Conservation (phyloP, 2,329 filamentous ascomycete species). For the Aureobasidium pullulans region DNA sequence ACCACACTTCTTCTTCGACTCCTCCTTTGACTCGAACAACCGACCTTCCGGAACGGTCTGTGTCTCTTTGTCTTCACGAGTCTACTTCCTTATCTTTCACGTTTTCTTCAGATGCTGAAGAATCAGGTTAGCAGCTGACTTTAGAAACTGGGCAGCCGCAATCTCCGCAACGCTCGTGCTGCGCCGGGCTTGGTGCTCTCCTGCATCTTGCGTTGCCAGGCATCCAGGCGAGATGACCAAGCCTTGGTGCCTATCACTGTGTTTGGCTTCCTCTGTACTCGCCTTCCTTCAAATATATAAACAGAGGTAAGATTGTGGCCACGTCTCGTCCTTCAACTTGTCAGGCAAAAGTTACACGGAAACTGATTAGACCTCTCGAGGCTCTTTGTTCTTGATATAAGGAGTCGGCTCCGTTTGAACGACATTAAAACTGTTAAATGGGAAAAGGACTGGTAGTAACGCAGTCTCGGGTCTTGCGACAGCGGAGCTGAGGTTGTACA, state of each 20-base stretch:
- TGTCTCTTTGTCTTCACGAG: neutral
- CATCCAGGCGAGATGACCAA: neutral
- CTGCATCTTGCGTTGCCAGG: slow-evolving; percentile 6
- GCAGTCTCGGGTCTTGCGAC: neutral
- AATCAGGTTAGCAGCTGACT: neutral
- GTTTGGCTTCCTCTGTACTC: neutral
- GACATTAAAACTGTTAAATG: too few relatives aligned
- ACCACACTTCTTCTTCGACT: neutral
- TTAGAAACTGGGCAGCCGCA: neutral
- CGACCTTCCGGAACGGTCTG: neutral
- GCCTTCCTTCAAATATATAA: neutral
- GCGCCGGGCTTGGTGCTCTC: neutral
- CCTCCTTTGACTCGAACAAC: neutral
- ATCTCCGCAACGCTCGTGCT: slow-evolving; percentile 3
- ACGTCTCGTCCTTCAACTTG: neutral
- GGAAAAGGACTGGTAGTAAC: neutral
- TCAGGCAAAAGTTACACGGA: neutral
- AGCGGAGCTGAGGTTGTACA: neutral
- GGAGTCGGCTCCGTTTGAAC: neutral
- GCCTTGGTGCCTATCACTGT: neutral
- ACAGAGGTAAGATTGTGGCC: neutral
- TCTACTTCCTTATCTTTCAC: neutral
- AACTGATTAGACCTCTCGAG: neutral
- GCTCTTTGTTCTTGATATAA: neutral
- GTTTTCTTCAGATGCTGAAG: slow-evolving; percentile 8